Evolutionary conservation across 345 rosid species (phyloP), one percentile per base, ranked within the genome.

Genomic region (Noccaea caerulescens): DNA sequence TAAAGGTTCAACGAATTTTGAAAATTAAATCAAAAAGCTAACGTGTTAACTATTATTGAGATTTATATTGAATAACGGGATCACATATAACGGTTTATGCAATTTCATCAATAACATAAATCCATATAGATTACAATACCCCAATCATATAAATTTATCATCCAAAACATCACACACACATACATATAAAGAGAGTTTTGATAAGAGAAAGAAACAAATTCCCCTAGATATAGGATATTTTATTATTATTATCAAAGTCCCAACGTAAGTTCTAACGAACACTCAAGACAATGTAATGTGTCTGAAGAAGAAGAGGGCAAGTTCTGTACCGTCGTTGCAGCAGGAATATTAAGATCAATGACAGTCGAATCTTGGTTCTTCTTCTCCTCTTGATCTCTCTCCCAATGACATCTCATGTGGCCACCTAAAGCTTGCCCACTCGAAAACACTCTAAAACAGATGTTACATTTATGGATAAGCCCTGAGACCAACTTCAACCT

Each of bases 391-490:
- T 57, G 64, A 55, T 72, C 74, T 72, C 75, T 87, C 76, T 81
- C 88, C 91, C 87, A 83, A 34, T 86, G 96, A 68, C 85, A 84
- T 72, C 91, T 86, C 84, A 76, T 90, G 67, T 90, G 96, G 6
- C 96, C 93, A 2, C 87, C 93, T 1, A 90, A 78, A 5, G 96
- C 91, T 59, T 84, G 96, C 58, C 96, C 96, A 63, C 81, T 87
- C 0, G 87, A 33, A 41, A 86, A 90, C 50, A 79, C 82, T 76
- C 69, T 84, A 23, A 33, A 80, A 72, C 93, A 90, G 6, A 86
- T 80, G 38, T 86, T 59, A 13, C 96, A 90, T 66, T 66, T 67
- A 80, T 87, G 88, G 69, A 51, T 72, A 12, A 16, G 34, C 47
- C 80, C 80, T 8, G 72, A 76, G 38, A 71, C 63, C 14, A 44